Evolutionary conservation across 2,329 filamentous ascomycete genomes (phyloP).

Genomic region (Aspergillus niger): DNA sequence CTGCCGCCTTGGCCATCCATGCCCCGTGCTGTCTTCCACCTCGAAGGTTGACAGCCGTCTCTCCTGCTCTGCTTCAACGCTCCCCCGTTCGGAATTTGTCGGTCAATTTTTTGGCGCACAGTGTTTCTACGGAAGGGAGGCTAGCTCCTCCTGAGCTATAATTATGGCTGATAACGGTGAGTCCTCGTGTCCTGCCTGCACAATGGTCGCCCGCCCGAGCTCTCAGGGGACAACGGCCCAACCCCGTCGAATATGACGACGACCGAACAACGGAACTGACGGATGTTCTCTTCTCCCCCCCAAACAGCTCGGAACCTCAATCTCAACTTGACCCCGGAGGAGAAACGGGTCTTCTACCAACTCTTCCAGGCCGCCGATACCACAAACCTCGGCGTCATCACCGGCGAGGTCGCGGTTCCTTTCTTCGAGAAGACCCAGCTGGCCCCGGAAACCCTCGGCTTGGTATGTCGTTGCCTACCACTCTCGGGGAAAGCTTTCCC

Average conservation of each 20-base stretch:
- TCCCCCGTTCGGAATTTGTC: constrained; percentile 9
- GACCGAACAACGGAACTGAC: constrained; percentile 28
- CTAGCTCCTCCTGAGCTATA: constrained; percentile 31
- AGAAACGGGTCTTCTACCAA: constrained; percentile 91
- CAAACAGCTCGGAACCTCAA: constrained; percentile 55
- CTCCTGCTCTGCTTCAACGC: constrained; percentile 13
- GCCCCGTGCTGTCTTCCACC: constrained; percentile 28
- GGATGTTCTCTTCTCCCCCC: constrained; percentile 14
- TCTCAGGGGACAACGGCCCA: constrained; percentile 30
- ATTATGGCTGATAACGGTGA: constrained; percentile 39
- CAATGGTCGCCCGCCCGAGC: constrained; percentile 8
- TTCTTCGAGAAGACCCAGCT: constrained; percentile 97
- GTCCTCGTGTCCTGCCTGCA: constrained; percentile 15
- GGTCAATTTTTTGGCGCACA: constrained; percentile 24
- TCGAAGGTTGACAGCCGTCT: constrained; percentile 25
- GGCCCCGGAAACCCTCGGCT: constrained; percentile 79
- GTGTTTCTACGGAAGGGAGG: constrained; percentile 27
- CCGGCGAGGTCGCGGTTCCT: constrained; percentile 91
- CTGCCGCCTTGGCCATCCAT: constrained; percentile 30
- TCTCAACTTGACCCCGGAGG: constrained; percentile 83
- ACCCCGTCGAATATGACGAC: constrained; percentile 20
- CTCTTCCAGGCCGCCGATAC: constrained; percentile 92
- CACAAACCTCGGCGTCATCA: constrained; percentile 88
- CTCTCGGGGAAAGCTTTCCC: background rate
- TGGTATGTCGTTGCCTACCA: constrained; percentile 60